These are phyloP conservation scores for apple (Malus domestica) DNA, from an alignment of 306 rosid species.

Conservation along the genomic window ASM211411v1 NC_041791.1:19572501-19573000, in stretches of 20 bases:
- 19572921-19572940: slow-evolving; percentile 49
- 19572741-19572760: slow-evolving; percentile 23
- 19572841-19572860: slow-evolving; percentile 19
- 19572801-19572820: slow-evolving; percentile 67
- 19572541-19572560: slow-evolving; percentile 21
- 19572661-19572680: slow-evolving; percentile 13
- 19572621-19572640: slow-evolving; percentile 17
- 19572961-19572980: slow-evolving; percentile 30
- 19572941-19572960: slow-evolving; percentile 30
- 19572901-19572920: slow-evolving; percentile 68
- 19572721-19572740: slow-evolving; percentile 25
- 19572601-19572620: slow-evolving; percentile 41
- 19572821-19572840: slow-evolving; percentile 66
- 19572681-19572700: slow-evolving; percentile 27
- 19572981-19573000: slow-evolving; percentile 26
- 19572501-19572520: slow-evolving; percentile 57
- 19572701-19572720: slow-evolving; percentile 24
- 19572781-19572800: slow-evolving; percentile 45
- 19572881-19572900: slow-evolving; percentile 34
- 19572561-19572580: slow-evolving; percentile 47
- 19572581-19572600: slow-evolving; percentile 86
- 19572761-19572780: slow-evolving; percentile 17
- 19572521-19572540: slow-evolving; percentile 27
- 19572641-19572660: slow-evolving; percentile 29
- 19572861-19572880: slow-evolving; percentile 33